Percentiles rank a stretch among this genome's conserved stretches.
phyloP scores from a whole-genome alignment of 139 green algal genomes.

The Desmodesmus armatus region DNA sequence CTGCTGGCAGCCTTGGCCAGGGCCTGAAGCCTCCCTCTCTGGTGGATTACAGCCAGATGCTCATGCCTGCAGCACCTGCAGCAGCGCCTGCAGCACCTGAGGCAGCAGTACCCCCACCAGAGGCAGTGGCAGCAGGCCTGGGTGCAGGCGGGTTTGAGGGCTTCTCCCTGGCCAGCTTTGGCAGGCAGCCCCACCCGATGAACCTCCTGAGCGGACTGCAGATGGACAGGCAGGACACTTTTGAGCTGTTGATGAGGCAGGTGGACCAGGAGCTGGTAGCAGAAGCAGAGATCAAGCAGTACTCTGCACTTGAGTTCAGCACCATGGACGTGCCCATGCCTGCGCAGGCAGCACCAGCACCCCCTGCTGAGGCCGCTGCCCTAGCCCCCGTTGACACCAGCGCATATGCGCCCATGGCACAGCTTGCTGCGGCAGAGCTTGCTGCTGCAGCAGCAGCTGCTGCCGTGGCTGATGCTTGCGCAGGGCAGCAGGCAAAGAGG shows the following conservation, averaged over 20 bases:
- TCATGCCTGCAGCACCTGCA: not conserved
- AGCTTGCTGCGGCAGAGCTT: too few species aligned
- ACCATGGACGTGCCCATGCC: not conserved
- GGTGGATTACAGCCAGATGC: conserved; percentile 1
- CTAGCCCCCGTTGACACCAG: too few species aligned
- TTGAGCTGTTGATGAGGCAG: conserved; percentile 17
- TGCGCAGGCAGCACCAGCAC: not conserved
- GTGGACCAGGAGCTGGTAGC: conserved; percentile 6
- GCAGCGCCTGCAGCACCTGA: not conserved
- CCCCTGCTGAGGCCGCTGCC: too few species aligned
- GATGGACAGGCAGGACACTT: conserved; percentile 6
- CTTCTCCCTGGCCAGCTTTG: not conserved
- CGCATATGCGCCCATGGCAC: too few species aligned
- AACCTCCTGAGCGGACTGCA: not conserved
- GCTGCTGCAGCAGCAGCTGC: conserved; percentile 1
- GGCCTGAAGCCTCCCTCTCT: too few species aligned
- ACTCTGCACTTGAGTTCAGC: conserved; percentile 9
- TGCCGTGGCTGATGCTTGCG: too few species aligned
- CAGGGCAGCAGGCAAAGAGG: too few species aligned
- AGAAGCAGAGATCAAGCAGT: conserved; percentile 3
- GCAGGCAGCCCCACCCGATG: not conserved
- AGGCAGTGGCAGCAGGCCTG: not conserved
- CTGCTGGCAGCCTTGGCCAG: too few species aligned
- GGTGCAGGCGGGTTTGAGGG: not conserved
- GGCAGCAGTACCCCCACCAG: not conserved